Base-by-base conservation (phyloP, 345 rosid species). In the Eucalyptus coolabah region DNA sequence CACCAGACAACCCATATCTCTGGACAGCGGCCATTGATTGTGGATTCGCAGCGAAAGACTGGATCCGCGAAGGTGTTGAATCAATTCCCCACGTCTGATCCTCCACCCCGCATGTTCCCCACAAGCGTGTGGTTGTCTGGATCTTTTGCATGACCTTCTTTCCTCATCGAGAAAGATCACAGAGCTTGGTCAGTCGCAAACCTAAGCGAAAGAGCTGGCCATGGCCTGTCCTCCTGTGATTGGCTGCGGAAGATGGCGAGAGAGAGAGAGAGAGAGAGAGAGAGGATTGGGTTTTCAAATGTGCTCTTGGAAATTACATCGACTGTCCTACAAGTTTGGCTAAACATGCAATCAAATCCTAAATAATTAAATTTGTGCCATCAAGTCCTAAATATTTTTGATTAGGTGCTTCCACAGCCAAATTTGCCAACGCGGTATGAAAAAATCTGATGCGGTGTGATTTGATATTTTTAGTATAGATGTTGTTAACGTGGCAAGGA, bases 401-500 rank as follows among this genome's bases (percentile, higher is more conserved):
- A n/a, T 65, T n/a, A 32, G 77, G 19, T 65, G 77, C 77, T n/a
- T 65, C 77, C 19, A 60, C 9, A 11, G 77, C 77, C 77, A n/a
- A 16, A 30, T n/a, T 63, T 63, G 18, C 69, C 14, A 30, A 63
- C 1, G 8, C 13, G 34, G 18, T 28, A 1, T 7, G 77, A 8
- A 32, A 8, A 65, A 65, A 30, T 65, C 19, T 4, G 37, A 65
- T 14, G 18, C 3, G 2, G 3, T 1, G 1, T 65, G 3, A 14
- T 30, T 13, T 15, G 1, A 30, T n/a, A 4, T n/a, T n/a, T n/a
- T 30, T 7, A 7, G 19, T n/a, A n/a, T 2, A 65, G 10, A 17
- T 14, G 0, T 65, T 1, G 11, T 1, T n/a, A n/a, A 65, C 3
- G 1, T 15, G 37, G 5, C 37, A 15, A 15, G 11, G 37, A 65